Conservation (phyloP, 768 basidiomycete species). For the Tephrocybe rancida region DNA sequence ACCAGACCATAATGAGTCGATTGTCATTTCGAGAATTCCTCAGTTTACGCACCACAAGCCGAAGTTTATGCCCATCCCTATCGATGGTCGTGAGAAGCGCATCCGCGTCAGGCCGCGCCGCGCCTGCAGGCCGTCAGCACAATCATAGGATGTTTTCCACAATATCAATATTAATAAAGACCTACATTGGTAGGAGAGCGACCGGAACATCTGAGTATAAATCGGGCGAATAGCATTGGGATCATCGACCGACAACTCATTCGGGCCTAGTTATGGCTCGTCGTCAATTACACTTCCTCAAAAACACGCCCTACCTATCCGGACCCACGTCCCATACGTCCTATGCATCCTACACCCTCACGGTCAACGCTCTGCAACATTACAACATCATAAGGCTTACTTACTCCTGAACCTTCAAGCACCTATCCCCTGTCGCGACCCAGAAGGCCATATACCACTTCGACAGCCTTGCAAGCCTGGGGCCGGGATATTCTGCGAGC, state of each 20-base stretch:
- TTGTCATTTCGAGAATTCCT: background rate
- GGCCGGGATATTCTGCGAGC: constrained; percentile 10
- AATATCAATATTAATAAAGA: background rate
- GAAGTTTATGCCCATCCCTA: constrained; percentile 14
- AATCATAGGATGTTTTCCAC: background rate
- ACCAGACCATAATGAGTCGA: background rate
- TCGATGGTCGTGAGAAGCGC: constrained; percentile 21
- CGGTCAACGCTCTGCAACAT: too few relatives aligned
- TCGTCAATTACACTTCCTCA: background rate
- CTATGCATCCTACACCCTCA: constrained; percentile 28
- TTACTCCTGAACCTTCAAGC: constrained; percentile 1
- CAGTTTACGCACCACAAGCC: constrained; percentile 8
- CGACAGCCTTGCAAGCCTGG: background rate
- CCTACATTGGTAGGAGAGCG: constrained; percentile 23
- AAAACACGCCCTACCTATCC: constrained; percentile 25
- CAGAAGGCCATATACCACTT: constrained; percentile 11
- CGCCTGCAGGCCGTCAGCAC: constrained; percentile 3
- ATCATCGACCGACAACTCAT: constrained; percentile 35
- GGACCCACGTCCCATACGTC: constrained; percentile 32
- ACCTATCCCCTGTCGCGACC: constrained; percentile 3
- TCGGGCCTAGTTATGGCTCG: constrained; percentile 31
- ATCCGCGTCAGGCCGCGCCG: constrained; percentile 20
- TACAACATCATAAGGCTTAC: constrained; percentile 15
- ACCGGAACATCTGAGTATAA: constrained; percentile 28
- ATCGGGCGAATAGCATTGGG: constrained; percentile 24